Base-by-base conservation (phyloP, 2,329 filamentous ascomycete genomes). In the Colletotrichum tabaci region DNA sequence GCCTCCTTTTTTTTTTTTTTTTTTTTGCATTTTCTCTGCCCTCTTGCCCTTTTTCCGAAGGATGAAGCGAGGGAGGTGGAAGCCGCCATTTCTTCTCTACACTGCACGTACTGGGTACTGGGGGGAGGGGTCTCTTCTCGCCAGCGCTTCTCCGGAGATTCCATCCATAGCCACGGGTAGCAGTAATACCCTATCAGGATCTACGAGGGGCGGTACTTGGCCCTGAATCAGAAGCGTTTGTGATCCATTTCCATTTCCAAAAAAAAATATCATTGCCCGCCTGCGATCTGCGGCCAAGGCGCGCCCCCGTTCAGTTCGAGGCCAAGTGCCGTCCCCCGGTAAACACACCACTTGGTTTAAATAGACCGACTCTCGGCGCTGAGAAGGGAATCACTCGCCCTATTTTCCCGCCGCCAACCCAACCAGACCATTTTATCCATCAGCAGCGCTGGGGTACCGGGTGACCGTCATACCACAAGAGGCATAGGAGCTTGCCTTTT, bases 361-460 rank as follows among this genome's bases (percentile, higher is more conserved):
- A 71, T 67, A 71, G 46, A 38, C 58, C 30, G 52, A 62, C 64
- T 57, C 68, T 71, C 68, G 57, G 68, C 64, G 9, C 55, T 44
- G 57, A 23, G 65, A 23, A 58, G 4, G n/a, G 26, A 53, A 58
- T 23, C 57, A 40, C 18, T 62, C 35, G 64, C 64, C n/a, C 26
- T 26, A 26, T 26, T 26, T 67, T 58, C 23, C 42, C 30, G 30
- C 47, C 55, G 62, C 26, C 26, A 26, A 26, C 26, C 62, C 50
- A 57, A 63, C 68, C 64, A 67, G 68, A 67, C 57, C 57, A 67
- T 26, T 26, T 52, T 67, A 57, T 62, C 57, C 68, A 67, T 67
- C 68, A 71, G 64, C 68, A 67, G 57, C 52, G 68, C 68, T 71
- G 68, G 50, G 57, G n/a, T 71, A 67, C 52, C 50, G 38, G 52